A percentile compares a stretch with the other conserved stretches of the same genome.
Evolutionary conservation across 305 asterid genomes (phyloP).

Genomic region (Solanum hybrid): DNA sequence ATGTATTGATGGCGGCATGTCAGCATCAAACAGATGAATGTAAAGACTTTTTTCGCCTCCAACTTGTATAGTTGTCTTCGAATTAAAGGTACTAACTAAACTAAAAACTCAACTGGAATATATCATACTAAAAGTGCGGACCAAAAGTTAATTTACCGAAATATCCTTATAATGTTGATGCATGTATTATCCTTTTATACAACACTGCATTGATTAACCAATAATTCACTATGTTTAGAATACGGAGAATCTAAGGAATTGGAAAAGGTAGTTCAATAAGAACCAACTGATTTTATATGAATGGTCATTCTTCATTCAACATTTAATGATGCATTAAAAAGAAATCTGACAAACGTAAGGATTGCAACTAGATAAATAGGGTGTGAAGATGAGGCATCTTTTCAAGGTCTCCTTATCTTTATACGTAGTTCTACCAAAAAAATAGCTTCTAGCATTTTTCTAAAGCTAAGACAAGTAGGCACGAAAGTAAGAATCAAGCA

Average conservation of each 20-base stretch:
- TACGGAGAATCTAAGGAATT: not conserved
- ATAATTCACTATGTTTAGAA: not conserved
- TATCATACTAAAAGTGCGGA: not conserved
- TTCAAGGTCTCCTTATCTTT: not conserved
- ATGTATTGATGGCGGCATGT: not conserved
- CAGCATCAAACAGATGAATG: not conserved
- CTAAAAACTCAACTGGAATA: not conserved
- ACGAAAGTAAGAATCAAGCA: not conserved
- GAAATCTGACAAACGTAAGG: not conserved
- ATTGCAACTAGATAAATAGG: not conserved
- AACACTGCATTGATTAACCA: not conserved
- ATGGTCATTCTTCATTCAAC: not conserved
- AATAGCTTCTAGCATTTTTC: not conserved
- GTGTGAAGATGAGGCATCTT: not conserved
- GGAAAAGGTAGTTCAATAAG: not conserved
- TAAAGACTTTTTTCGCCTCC: not conserved
- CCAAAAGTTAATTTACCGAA: not conserved
- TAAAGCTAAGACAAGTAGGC: not conserved
- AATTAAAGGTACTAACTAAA: not conserved
- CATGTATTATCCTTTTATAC: not conserved
- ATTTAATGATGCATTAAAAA: not conserved
- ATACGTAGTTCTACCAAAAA: not conserved
- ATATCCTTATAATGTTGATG: not conserved
- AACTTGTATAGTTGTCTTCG: not conserved
- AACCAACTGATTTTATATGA: not conserved